Conservation (phyloP, 2,329 filamentous ascomycete species). For the Ophiobolus disseminans region DNA sequence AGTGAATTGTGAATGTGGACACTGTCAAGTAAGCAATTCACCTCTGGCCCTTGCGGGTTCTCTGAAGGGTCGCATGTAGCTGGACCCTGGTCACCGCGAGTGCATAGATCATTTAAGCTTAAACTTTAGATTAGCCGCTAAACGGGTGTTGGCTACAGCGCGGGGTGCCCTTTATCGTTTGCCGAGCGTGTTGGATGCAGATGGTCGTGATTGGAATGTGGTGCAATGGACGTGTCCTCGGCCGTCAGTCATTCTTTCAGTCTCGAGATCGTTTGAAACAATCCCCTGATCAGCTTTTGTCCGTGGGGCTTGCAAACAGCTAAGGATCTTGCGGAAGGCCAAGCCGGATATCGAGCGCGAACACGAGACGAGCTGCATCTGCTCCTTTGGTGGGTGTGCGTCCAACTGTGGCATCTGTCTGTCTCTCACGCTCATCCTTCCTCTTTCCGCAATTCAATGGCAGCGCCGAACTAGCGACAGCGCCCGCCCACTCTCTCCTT, state of each 20-base stretch:
- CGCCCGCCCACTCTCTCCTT: constrained; percentile 3
- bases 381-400: constrained; percentile 15
- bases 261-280: too few relatives aligned
- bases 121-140: constrained; percentile 21
- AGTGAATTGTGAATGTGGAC: too few relatives aligned
- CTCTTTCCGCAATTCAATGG: constrained; percentile 24
- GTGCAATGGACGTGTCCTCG: neutral
- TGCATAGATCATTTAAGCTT: constrained; percentile 24
- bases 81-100: too few relatives aligned
- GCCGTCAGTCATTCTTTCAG: neutral
- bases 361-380: constrained; percentile 9
- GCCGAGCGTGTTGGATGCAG: neutral
- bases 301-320: constrained; percentile 22
- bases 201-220: neutral
- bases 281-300: constrained; percentile 10
- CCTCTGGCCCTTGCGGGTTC: too few relatives aligned
- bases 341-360: constrained; percentile 29
- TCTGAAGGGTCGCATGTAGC: too few relatives aligned
- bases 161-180: constrained; percentile 14
- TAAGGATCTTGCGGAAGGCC: constrained; percentile 23
- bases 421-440: constrained; percentile 13
- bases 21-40: too few relatives aligned
- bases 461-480: constrained; percentile 19
- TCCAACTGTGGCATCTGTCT: constrained; percentile 8
- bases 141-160: constrained; percentile 13